Evolutionary conservation across 352 stramenopile species (phyloP).

Genomic region (Globisporangium megalacanthum): DNA sequence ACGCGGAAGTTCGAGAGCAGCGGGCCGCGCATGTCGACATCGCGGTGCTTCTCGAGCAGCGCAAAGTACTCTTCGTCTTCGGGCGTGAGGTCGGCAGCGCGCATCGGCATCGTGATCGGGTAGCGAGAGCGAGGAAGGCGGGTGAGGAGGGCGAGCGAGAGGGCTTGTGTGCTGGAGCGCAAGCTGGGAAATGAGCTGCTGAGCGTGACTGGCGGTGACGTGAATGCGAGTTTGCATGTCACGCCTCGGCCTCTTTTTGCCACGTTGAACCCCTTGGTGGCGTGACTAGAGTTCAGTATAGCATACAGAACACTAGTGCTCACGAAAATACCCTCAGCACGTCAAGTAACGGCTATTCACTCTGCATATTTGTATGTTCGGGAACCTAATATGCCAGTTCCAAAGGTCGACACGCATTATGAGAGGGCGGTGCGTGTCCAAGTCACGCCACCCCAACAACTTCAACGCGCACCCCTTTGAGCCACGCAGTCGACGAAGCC

Average conservation of each 20-base stretch:
- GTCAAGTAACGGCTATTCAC: too few species aligned
- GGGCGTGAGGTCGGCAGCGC: slow-evolving; percentile 29
- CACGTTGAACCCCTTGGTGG: too few species aligned
- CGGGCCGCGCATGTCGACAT: slow-evolving; percentile 24
- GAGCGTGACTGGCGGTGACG: too few species aligned
- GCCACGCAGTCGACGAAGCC: too few species aligned
- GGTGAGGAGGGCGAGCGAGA: slow-evolving; percentile 5
- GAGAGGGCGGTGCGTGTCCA: too few species aligned
- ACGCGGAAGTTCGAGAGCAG: slow-evolving; percentile 17
- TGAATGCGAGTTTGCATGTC: neutral
- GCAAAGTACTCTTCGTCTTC: slow-evolving; percentile 41
- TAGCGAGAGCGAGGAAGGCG: too few species aligned
- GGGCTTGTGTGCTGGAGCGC: neutral
- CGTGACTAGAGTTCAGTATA: too few species aligned
- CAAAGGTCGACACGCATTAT: neutral
- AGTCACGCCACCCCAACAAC: too few species aligned
- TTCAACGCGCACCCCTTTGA: too few species aligned
- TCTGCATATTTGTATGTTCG: neutral
- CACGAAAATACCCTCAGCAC: too few species aligned
- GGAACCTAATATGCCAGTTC: neutral
- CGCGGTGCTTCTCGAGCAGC: slow-evolving; percentile 39
- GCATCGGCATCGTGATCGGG: slow-evolving; percentile 25
- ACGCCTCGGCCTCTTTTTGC: neutral
- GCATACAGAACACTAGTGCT: too few species aligned
- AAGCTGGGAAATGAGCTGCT: slow-evolving; percentile 8